phyloP scores from a whole-genome alignment of 1,284 basidiomycete species.

The Trametes sp. region DNA sequence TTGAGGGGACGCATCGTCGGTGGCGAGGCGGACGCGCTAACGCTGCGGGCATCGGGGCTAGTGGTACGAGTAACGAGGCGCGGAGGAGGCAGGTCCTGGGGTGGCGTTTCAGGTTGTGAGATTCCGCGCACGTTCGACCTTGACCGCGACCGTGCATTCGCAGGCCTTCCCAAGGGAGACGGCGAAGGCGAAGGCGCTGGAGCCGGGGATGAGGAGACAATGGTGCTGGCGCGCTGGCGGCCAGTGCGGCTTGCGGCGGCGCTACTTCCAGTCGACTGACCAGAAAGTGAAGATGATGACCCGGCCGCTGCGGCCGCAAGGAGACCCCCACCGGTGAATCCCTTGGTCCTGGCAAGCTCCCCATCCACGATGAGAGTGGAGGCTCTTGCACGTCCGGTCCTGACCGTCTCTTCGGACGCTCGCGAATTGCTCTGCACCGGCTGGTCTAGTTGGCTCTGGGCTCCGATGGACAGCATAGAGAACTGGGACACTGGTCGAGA shows the following conservation, averaged over 20 bases:
- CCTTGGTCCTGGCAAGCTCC: slow-evolving; percentile 24
- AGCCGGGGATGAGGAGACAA: slow-evolving; percentile 22
- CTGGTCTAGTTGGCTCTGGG: slow-evolving; percentile 17
- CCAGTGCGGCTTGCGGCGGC: not conserved
- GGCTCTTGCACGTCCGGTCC: slow-evolving; percentile 25
- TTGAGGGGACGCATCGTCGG: slow-evolving; percentile 18
- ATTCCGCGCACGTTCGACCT: slow-evolving; percentile 15
- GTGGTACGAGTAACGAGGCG: slow-evolving; percentile 20
- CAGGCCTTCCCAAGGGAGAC: slow-evolving; percentile 20
- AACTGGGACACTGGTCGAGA: slow-evolving; percentile 57
- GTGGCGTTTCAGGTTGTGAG: slow-evolving; percentile 13
- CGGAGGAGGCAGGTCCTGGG: slow-evolving; percentile 20
- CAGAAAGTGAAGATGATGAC: slow-evolving; percentile 17
- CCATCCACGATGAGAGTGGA: slow-evolving; percentile 37
- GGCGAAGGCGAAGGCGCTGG: slow-evolving; percentile 22
- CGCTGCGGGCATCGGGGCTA: slow-evolving; percentile 20
- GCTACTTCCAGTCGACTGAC: slow-evolving; percentile 9
- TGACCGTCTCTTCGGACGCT: slow-evolving; percentile 26
- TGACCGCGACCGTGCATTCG: slow-evolving; percentile 10
- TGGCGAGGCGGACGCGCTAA: slow-evolving; percentile 4
- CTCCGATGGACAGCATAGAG: slow-evolving; percentile 22
- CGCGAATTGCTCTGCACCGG: slow-evolving; percentile 3
- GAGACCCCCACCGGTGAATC: slow-evolving; percentile 42
- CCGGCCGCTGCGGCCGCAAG: slow-evolving; percentile 31
- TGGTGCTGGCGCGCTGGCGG: slow-evolving; percentile 33